Conservation (phyloP, 192 early-diverging fungal genomes). For the Lunasporangiospora selenospora region DNA sequence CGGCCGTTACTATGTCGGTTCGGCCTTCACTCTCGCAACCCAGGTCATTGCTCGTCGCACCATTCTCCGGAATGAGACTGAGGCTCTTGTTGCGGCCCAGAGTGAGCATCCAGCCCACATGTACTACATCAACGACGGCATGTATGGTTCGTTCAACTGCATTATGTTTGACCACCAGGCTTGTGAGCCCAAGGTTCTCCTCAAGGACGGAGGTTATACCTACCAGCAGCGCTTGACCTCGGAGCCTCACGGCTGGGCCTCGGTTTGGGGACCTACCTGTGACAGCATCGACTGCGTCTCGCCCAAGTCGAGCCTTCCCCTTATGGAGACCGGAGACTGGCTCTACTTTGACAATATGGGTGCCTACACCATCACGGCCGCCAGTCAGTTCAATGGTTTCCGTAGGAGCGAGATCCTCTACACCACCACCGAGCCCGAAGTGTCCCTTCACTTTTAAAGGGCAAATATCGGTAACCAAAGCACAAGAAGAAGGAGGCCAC, state of each 20-base stretch:
- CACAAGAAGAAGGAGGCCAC: too few relatives aligned
- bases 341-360: conserved; percentile 94
- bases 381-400: conserved; percentile 87
- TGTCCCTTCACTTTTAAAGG: conserved; percentile 37
- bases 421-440: conserved; percentile 71
- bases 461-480: too few relatives aligned
- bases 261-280: conserved; percentile 96
- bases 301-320: conserved; percentile 70
- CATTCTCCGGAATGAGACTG: conserved; percentile 9
- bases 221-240: conserved; percentile 18
- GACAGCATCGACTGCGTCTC: conserved; percentile 96
- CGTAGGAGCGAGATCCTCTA: conserved; percentile 82
- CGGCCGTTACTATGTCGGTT: conserved; percentile 92
- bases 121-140: conserved; percentile 98
- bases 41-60: conserved; percentile 90
- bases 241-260: conserved; percentile 64
- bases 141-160: conserved; percentile 98
- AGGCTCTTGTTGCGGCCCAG: conserved; percentile 12
- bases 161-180: conserved; percentile 94
- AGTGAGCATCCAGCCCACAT: conserved; percentile 51
- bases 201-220: conserved; percentile 41
- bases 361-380: conserved; percentile 92
- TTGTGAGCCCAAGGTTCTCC: conserved; percentile 72
- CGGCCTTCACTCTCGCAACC: conserved; percentile 92
- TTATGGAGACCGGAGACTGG: conserved; percentile 95